Base-by-base conservation (phyloP, 1,284 basidiomycete species). In the Microbotryomycetes sp. region DNA sequence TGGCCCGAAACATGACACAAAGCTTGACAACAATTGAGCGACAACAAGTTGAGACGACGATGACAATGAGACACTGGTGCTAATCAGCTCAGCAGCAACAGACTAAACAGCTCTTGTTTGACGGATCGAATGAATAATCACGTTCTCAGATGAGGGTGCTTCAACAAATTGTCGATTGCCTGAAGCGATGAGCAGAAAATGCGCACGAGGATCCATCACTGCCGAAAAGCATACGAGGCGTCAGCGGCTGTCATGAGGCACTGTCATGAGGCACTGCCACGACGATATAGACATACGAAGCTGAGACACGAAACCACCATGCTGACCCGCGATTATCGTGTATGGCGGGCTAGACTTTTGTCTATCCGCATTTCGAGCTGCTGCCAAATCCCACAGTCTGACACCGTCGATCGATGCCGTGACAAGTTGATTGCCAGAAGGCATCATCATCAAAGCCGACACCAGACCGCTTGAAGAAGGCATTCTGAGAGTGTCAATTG, bases 91-190 rank as follows among this genome's bases (percentile, higher is more conserved):
- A n/a, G n/a, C n/a, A n/a, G n/a, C n/a, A n/a, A n/a, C n/a, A n/a
- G n/a, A n/a, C n/a, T n/a, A n/a, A n/a, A n/a, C n/a, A n/a, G n/a
- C n/a, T n/a, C n/a, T n/a, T n/a, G n/a, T n/a, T n/a, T n/a, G n/a
- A n/a, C n/a, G n/a, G 75, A 94, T 84, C 73, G 93, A 90, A 74
- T 94, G 90, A 42, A 94, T 84, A 73, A 93, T 86, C 16, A 96
- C 86, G 16, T 88, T 91, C 68, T 84, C 82, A 16, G 92, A 93
- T 47, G 87, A n/a, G n/a, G n/a, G 87, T 67, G 92, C 88, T 42
- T 90, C 92, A 73, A 89, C 86, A 90, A 92, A 97, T 49, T 93
- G 94, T 57, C 94, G 82, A 74, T 94, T 93, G 47, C 94, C 94
- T 67, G 89, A 92, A 6, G 92, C 89, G 71, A 88, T 89, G 62